phyloP scores from a whole-genome alignment of 2,329 filamentous ascomycete genomes.

The Penicillium sp. region DNA sequence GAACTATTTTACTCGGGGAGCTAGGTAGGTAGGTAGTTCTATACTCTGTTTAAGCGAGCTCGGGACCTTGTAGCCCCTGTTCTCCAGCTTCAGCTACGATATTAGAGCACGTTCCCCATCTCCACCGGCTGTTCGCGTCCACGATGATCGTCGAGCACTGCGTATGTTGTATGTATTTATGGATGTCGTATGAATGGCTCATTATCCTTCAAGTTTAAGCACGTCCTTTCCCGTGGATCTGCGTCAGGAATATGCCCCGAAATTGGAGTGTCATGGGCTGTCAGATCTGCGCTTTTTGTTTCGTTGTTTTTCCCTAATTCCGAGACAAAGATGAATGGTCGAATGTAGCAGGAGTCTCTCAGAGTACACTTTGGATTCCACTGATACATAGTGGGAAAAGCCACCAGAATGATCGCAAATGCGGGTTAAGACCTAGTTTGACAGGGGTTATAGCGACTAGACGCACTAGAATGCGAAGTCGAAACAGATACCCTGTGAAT shows the following conservation, averaged over 20 bases:
- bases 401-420: background rate
- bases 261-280: background rate
- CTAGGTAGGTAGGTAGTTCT: too few species aligned
- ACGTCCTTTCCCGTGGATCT: conserved; percentile 1
- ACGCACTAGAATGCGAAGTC: background rate
- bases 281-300: background rate
- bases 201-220: background rate
- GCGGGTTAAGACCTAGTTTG: background rate
- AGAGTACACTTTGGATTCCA: too few species aligned
- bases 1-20: background rate
- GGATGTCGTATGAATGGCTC: too few species aligned
- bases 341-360: background rate
- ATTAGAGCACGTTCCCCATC: background rate
- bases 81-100: background rate
- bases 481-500: background rate
- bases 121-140: conserved; percentile 3
- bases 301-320: background rate
- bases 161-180: background rate
- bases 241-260: conserved; percentile 2
- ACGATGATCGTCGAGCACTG: background rate
- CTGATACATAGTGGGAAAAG: background rate
- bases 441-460: background rate
- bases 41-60: background rate
- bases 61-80: background rate
- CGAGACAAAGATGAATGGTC: background rate